Conservation (phyloP, 495 filamentous ascomycete genomes). For the Aspergillus mulundensis region DNA sequence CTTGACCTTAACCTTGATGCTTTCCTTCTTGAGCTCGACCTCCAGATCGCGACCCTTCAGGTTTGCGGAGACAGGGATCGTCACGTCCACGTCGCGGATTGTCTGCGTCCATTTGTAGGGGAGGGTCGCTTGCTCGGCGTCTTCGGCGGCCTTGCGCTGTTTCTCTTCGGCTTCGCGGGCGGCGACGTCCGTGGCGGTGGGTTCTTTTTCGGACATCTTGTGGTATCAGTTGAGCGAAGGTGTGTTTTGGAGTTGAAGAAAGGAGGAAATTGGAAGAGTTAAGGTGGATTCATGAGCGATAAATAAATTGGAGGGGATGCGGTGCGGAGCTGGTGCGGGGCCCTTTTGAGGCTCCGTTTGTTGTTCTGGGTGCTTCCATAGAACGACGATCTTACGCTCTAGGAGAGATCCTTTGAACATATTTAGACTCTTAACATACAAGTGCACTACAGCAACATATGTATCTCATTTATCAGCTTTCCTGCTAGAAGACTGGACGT, state of each 20-base stretch:
- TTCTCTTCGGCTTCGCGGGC: constrained; percentile 54
- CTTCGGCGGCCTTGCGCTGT: constrained; percentile 71
- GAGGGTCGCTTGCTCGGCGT: constrained; percentile 81
- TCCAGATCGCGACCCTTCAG: constrained; percentile 80
- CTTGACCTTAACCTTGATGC: constrained; percentile 78
- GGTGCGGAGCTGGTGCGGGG: neutral
- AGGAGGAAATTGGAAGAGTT: neutral
- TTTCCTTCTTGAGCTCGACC: constrained; percentile 76
- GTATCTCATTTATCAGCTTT: neutral
- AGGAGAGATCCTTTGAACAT: too few relatives aligned
- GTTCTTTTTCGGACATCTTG: constrained; percentile 21
- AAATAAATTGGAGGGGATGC: neutral
- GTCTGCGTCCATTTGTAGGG: constrained; percentile 98
- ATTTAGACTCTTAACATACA: too few relatives aligned
- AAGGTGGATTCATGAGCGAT: neutral
- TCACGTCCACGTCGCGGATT: constrained; percentile 87
- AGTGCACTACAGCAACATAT: too few relatives aligned
- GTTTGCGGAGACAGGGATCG: constrained; percentile 68
- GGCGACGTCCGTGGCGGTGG: constrained; percentile 51
- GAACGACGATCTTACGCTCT: neutral
- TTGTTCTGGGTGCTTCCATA: constrained; percentile 4
- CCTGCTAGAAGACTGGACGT: neutral
- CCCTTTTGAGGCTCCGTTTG: neutral
- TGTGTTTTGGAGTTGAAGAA: neutral
- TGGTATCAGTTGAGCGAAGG: neutral